Percentiles rank a stretch among this genome's conserved stretches.
These are phyloP conservation scores for Trichoderma asperellum DNA, from an alignment of 2,329 filamentous ascomycete genomes.

Conservation along the genomic window DNA sequence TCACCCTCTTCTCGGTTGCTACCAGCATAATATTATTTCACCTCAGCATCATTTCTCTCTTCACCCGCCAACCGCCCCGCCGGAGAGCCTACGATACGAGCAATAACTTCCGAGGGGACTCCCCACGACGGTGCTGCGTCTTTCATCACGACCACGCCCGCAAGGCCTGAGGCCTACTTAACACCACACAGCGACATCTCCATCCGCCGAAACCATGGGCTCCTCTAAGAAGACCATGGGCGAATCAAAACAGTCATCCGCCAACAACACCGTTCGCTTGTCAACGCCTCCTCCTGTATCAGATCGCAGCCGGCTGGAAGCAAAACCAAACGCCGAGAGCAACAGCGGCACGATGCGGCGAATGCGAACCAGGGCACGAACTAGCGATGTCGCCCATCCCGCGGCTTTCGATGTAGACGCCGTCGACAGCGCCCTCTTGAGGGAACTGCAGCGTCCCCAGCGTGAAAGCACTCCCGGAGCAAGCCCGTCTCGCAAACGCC, in stretches of 20 bases:
- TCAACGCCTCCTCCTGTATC: conserved; percentile 51
- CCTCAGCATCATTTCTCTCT: conserved; percentile 5
- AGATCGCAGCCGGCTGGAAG: conserved; percentile 50
- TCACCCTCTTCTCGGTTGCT: conserved; percentile 6
- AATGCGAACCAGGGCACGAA: conserved; percentile 43
- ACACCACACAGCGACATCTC: conserved; percentile 3
- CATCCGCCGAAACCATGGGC: conserved; percentile 38
- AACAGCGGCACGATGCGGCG: conserved; percentile 37
- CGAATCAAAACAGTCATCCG: conserved; percentile 39
- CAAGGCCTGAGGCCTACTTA: conserved; percentile 1
- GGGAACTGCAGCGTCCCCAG: conserved; percentile 56
- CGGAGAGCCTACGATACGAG: conserved; percentile 7
- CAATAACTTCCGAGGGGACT: conserved; percentile 13
- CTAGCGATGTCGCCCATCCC: conserved; percentile 44
- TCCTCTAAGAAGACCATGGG: conserved; percentile 42
- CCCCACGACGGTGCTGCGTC: conserved; percentile 26
- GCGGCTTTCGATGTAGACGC: conserved; percentile 53
- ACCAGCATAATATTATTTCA: conserved; percentile 13
- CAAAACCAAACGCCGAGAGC: conserved; percentile 46
- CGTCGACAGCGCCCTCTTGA: conserved; percentile 55
- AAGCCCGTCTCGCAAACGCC: conserved; percentile 62
- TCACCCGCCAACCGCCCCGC: conserved; percentile 10
- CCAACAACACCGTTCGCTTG: conserved; percentile 44
- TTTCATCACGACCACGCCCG: not conserved
- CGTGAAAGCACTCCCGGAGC: conserved; percentile 57